Evolutionary conservation across 164 flowering plant species (phyloP).

Genomic region (Taxillus chinensis): DNA sequence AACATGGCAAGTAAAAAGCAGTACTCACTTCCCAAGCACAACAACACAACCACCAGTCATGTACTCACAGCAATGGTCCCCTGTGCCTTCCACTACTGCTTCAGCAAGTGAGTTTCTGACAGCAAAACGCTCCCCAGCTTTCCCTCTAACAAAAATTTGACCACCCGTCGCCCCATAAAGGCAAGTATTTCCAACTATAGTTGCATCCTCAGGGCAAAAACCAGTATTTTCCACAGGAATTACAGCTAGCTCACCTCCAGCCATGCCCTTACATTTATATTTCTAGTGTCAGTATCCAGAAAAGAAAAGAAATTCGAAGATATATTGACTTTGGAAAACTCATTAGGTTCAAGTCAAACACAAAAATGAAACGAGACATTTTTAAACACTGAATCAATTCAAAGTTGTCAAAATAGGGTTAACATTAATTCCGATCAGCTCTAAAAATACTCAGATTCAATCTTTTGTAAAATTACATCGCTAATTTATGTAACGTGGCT

Average conservation of each 20-base stretch:
- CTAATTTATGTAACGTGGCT: background rate
- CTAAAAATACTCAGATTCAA: too few species aligned
- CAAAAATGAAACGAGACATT: too few species aligned
- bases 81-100: constrained; percentile 96
- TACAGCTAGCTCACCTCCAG: constrained; percentile 92
- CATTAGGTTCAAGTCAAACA: background rate
- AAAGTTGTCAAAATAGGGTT: too few species aligned
- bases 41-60: constrained; percentile 99
- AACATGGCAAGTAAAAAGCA: background rate
- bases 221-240: constrained; percentile 75
- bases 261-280: constrained; percentile 59
- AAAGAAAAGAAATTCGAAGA: background rate
- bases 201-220: constrained; percentile 84
- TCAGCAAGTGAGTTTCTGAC: constrained; percentile 94
- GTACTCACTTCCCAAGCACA: constrained; percentile 87
- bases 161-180: constrained; percentile 98
- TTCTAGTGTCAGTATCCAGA: background rate
- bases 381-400: too few species aligned
- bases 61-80: constrained; percentile 97
- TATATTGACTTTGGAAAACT: background rate
- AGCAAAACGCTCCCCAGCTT: constrained; percentile 97
- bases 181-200: constrained; percentile 96
- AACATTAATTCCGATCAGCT: too few species aligned
- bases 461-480: too few species aligned
- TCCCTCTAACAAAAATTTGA: constrained; percentile 84